Evolutionary conservation across 805 yeast species (phyloP), one percentile per base, ranked within the genome.

Genomic region (Suhomyces sp.): DNA sequence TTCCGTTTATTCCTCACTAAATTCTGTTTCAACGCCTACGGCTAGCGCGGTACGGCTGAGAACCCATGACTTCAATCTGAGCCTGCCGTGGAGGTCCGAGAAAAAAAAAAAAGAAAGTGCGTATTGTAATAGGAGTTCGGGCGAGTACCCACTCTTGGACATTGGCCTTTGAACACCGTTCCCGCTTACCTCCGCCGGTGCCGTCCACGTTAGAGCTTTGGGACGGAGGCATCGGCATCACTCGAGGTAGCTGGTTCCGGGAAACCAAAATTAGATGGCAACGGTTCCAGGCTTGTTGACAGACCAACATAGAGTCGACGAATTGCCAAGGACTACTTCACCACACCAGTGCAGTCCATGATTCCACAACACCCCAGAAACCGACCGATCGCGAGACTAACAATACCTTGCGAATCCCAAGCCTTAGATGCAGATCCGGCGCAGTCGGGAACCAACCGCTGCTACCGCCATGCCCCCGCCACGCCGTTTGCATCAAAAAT

Each of bases 21-120:
- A 27, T 12, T 13, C 23, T 38, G 23, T 42, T 13, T 10, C 19
- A 22, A 23, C 44, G 19, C 36, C 44, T 35, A 46, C 49, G 49
- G 49, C 33, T 46, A 27, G 44, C n/a, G 23, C 42, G 44, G 49
- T 35, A 36, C 49, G 49, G 49, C 49, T 46, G 49, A 46, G 42
- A 10, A 19, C 45, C 23, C 9, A n/a, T 8, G 19, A 8, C 19
- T 36, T 36, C 17, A 15, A n/a, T 7, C 22, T 38, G 24, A 15
- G 24, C 7, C 23, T 47, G 49, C 49, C 49, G 49, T 36, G 49
- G 49, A 19, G 42, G 49, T 36, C 49, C 44, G 49, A 47, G 44
- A 35, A 36, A 24, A 33, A 31, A 46, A 29, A 29, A 33, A 47
- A 36, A 24, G 22, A 46, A 46, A 17, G 17, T 15, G 47, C 38